Conservation (phyloP, 1,139 yeast species). For the Yamadazyma blattariae region DNA sequence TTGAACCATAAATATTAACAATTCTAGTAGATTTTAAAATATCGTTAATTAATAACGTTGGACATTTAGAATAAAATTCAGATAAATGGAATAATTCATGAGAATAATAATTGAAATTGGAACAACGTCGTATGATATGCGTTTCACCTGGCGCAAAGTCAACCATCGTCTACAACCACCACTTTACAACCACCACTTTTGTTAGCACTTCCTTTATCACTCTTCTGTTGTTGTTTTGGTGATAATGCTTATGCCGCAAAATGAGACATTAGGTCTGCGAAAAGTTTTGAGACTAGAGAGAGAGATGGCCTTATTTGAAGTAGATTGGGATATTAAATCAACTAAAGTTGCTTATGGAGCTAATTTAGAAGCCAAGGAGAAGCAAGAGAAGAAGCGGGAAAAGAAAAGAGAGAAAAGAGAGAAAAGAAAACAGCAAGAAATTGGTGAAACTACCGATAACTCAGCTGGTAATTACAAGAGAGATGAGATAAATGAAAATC, state of each 20-base stretch:
- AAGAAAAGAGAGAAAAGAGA: conserved; percentile 4
- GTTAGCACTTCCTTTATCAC: not conserved
- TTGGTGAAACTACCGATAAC: not conserved
- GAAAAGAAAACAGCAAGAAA: conserved; percentile 5
- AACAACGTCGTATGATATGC: conserved; percentile 15
- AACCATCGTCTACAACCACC: not conserved
- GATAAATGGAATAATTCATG: conserved; percentile 17
- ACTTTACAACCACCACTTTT: not conserved
- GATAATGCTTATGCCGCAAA: not conserved
- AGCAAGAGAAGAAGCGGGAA: conserved; percentile 6
- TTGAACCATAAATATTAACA: conserved; percentile 14
- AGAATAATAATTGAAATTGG: conserved; percentile 11
- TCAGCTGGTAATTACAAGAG: not conserved
- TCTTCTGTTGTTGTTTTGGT: not conserved
- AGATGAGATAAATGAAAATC: not conserved
- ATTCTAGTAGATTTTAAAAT: conserved; percentile 8
- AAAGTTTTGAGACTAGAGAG: no score
- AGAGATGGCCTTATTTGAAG: conserved; percentile 76
- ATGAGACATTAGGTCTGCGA: no score
- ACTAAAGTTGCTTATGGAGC: conserved; percentile 50
- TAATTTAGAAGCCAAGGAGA: conserved; percentile 4
- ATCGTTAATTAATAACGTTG: conserved; percentile 16
- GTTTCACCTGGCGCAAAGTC: conserved; percentile 17
- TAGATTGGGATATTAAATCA: conserved; percentile 75
- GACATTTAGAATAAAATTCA: conserved; percentile 6